A percentile compares a stretch with the other conserved stretches of the same genome.
These are phyloP conservation scores for Schizosaccharomyces lindneri DNA, from an alignment of 805 yeast genomes.

Conservation along the genomic window DNA sequence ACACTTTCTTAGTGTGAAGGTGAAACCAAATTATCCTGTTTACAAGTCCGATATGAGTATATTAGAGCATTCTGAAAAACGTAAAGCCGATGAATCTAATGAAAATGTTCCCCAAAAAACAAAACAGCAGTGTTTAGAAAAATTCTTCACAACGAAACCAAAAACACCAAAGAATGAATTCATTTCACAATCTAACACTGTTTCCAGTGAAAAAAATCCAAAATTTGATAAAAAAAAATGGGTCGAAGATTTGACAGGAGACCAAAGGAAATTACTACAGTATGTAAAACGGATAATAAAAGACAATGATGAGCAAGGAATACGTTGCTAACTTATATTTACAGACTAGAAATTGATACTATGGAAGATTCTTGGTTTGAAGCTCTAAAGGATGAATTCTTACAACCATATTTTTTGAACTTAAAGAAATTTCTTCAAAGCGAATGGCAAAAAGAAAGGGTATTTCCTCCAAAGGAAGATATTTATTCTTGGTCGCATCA, in stretches of 20 bases:
- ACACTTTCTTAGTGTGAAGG: no score
- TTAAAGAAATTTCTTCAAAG: slow-evolving; percentile 37
- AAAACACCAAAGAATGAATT: neutral
- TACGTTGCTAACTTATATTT: slow-evolving; percentile 4
- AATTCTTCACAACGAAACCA: neutral
- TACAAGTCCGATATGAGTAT: neutral
- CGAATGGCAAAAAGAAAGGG: slow-evolving; percentile 20
- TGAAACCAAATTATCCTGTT: no score
- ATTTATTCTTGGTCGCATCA: slow-evolving; percentile 80
- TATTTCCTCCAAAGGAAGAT: slow-evolving; percentile 56
- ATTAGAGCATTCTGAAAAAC: neutral
- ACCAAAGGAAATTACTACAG: slow-evolving; percentile 26
- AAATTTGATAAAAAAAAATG: slow-evolving; percentile 27
- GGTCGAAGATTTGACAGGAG: slow-evolving; percentile 24
- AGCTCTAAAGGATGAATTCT: slow-evolving; percentile 40
- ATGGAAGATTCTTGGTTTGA: slow-evolving; percentile 62
- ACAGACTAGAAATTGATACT: slow-evolving; percentile 34
- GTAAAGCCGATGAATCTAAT: neutral
- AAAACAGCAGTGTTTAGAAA: neutral
- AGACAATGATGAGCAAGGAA: neutral
- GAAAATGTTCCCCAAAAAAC: neutral
- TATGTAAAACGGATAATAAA: slow-evolving; percentile 5
- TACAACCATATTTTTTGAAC: slow-evolving; percentile 59
- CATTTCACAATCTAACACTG: neutral
- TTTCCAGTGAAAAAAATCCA: neutral